These are phyloP conservation scores for Amoeboaphelidium protococcarum DNA, from an alignment of 371 early-diverging fungal genomes.

Conservation along the genomic window DNA sequence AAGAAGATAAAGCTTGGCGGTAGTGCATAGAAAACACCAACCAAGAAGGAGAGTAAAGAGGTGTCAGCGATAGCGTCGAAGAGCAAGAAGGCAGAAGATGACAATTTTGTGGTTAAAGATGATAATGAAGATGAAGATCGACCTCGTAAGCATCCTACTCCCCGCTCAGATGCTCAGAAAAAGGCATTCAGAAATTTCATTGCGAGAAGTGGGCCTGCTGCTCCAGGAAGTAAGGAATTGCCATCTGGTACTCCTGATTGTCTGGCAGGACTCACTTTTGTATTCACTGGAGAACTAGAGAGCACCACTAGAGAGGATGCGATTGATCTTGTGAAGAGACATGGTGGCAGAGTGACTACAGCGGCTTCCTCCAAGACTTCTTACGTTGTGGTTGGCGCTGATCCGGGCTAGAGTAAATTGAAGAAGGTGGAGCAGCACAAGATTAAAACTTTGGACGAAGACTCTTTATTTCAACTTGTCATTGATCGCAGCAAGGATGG, in stretches of 20 bases:
- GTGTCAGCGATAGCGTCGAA: too few relatives aligned
- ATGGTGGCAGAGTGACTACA: slow-evolving; percentile 67
- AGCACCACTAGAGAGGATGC: slow-evolving; percentile 48
- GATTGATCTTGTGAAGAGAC: slow-evolving; percentile 54
- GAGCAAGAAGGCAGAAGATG: too few relatives aligned
- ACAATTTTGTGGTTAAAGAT: too few relatives aligned
- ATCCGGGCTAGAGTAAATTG: slow-evolving; percentile 76
- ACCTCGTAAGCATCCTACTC: too few relatives aligned
- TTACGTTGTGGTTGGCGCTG: slow-evolving; percentile 68
- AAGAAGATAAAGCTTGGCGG: too few relatives aligned
- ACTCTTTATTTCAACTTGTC: slow-evolving; percentile 57
- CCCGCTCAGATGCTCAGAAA: too few relatives aligned
- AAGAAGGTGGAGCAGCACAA: slow-evolving; percentile 48
- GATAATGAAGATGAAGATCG: too few relatives aligned
- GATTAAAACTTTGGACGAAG: slow-evolving; percentile 58
- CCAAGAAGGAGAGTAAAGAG: too few relatives aligned
- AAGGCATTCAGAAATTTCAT: too few relatives aligned
- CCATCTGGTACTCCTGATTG: slow-evolving; percentile 5
- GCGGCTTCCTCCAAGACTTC: slow-evolving; percentile 67
- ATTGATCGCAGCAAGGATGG: not conserved
- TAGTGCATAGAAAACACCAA: too few relatives aligned
- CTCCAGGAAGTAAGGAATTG: slow-evolving; percentile 1
- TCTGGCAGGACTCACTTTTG: slow-evolving; percentile 47
- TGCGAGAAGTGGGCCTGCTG: too few relatives aligned
- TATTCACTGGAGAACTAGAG: slow-evolving; percentile 62